These are phyloP conservation scores for Plasmodium adleri DNA, from an alignment of 169 alveolate genomes.

Conservation along the genomic window DNA sequence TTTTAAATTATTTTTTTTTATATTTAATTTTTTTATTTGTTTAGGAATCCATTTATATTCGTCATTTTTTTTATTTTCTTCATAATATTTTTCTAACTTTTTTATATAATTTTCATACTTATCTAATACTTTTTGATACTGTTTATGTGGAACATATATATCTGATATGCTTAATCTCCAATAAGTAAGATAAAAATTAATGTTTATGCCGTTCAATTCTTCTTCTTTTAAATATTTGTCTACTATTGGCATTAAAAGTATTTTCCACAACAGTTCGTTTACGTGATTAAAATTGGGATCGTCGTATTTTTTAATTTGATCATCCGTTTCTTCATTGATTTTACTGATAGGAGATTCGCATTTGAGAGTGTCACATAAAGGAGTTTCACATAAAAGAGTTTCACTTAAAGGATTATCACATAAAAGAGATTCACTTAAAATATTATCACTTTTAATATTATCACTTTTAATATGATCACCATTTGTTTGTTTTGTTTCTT, in stretches of 20 bases:
- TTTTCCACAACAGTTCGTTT: conserved; percentile 21
- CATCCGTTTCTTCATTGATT: not conserved
- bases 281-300: conserved; percentile 10
- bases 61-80: conserved; percentile 54
- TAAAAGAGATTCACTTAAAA: no score
- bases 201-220: conserved; percentile 51
- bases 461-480: no score
- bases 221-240: conserved; percentile 30
- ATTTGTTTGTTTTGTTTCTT: no score
- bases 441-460: no score
- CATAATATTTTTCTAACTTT: conserved; percentile 35
- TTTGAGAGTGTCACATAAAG: no score
- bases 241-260: conserved; percentile 17
- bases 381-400: no score
- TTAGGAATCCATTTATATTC: conserved; percentile 46
- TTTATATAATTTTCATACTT: conserved; percentile 48
- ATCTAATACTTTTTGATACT: conserved; percentile 33
- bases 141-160: conserved; percentile 63
- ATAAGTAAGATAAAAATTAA: conserved; percentile 38
- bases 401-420: no score
- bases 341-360: not conserved
- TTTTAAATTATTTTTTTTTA: conserved; percentile 21
- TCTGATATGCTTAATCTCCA: conserved; percentile 65
- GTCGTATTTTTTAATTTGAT: not conserved
- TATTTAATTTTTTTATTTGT: conserved; percentile 16